phyloP scores from a whole-genome alignment of 108 stramenopile species.

The Chaetoceros muelleri region DNA sequence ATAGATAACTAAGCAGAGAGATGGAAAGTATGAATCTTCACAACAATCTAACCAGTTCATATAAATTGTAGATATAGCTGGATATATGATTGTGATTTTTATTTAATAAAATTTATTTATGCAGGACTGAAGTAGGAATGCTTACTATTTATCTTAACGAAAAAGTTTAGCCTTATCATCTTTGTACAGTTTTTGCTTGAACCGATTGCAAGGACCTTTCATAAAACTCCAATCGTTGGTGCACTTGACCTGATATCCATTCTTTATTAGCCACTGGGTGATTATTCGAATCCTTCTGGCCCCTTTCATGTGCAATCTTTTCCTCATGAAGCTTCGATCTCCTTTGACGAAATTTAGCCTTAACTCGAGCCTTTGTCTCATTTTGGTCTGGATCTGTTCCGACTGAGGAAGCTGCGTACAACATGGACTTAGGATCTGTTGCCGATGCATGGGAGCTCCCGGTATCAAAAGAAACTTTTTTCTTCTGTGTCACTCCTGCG shows the following conservation, averaged over 20 bases:
- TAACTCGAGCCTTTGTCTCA: background rate
- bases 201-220: constrained; percentile 59
- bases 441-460: too few species aligned
- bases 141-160: too few species aligned
- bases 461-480: background rate
- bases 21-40: too few species aligned
- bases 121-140: too few species aligned
- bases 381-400: background rate
- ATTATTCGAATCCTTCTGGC: background rate
- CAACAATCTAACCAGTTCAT: too few species aligned
- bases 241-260: constrained; percentile 59
- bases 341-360: background rate
- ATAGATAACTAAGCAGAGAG: too few species aligned
- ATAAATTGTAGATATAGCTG: too few species aligned
- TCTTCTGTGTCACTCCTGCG: background rate
- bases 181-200: background rate
- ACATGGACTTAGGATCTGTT: background rate
- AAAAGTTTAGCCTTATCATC: too few species aligned
- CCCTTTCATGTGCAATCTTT: background rate
- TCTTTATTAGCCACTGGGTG: background rate
- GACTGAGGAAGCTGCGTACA: background rate
- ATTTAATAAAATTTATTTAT: too few species aligned
- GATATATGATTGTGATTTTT: too few species aligned
- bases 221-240: constrained; percentile 62
- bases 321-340: background rate